Percentiles rank a stretch among this genome's conserved stretches.
Evolutionary conservation across 2,329 filamentous ascomycete species (phyloP).

Genomic region (Talaromyces atroroseus): DNA sequence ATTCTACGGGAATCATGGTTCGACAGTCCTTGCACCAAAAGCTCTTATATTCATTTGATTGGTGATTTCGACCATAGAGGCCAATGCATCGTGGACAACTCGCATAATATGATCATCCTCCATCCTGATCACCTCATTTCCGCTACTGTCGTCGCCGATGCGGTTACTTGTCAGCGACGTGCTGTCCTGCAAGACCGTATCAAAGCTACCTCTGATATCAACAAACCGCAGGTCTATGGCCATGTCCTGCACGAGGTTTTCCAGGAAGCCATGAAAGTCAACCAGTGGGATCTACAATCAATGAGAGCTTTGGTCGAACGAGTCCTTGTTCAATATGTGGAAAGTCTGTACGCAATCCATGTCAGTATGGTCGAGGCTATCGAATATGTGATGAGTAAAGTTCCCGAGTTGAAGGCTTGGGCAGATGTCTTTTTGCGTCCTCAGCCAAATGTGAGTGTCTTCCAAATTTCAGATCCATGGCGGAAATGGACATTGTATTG

Average conservation of each 20-base stretch:
- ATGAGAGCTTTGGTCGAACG: constrained; percentile 61
- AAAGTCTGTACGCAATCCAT: constrained; percentile 84
- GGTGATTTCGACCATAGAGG: constrained; percentile 66
- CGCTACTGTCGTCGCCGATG: constrained; percentile 92
- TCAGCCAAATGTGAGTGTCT: constrained; percentile 56
- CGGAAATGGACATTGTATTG: constrained; percentile 18
- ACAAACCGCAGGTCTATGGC: constrained; percentile 79
- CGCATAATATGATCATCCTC: constrained; percentile 78
- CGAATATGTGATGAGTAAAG: constrained; percentile 76
- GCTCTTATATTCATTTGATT: constrained; percentile 80
- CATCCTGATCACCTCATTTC: constrained; percentile 95
- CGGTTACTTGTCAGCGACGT: constrained; percentile 82
- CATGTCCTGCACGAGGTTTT: constrained; percentile 94
- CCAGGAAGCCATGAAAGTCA: constrained; percentile 78
- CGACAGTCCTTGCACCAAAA: constrained; percentile 68
- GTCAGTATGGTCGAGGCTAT: constrained; percentile 66
- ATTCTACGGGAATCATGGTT: constrained; percentile 81
- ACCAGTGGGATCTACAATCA: constrained; percentile 70
- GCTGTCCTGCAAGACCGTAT: constrained; percentile 92
- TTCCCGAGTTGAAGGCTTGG: constrained; percentile 77
- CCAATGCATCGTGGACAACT: constrained; percentile 76
- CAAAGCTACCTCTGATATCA: constrained; percentile 78
- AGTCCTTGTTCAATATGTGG: constrained; percentile 70
- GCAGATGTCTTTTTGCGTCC: constrained; percentile 72
- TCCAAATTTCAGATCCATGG: not conserved